These are phyloP conservation scores for Podospora australis DNA, from an alignment of 495 filamentous ascomycete genomes.

Conservation along the genomic window DNA sequence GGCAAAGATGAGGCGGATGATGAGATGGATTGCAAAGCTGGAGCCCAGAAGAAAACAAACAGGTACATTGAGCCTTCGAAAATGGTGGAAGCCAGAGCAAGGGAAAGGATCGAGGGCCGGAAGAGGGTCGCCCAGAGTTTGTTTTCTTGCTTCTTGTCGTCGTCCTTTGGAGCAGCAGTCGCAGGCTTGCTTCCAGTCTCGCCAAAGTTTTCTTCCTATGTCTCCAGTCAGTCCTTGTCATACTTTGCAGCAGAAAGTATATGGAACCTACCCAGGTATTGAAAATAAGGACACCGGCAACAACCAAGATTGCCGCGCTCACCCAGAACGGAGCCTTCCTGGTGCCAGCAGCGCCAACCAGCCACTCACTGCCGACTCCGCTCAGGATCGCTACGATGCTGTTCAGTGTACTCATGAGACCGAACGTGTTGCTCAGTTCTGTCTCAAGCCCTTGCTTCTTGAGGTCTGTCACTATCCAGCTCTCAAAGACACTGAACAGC, in stretches of 20 bases:
- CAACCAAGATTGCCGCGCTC: conserved; percentile 30
- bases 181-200: too few species aligned
- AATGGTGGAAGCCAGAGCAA: conserved; percentile 43
- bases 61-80: conserved; percentile 57
- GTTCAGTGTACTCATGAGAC: conserved; percentile 45
- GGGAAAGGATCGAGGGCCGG: conserved; percentile 36
- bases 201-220: neutral
- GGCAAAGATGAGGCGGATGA: conserved; percentile 33
- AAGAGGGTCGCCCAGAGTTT: conserved; percentile 18
- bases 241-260: neutral
- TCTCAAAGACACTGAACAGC: conserved; percentile 51
- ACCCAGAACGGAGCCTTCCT: conserved; percentile 45
- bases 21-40: conserved; percentile 39
- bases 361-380: conserved; percentile 50
- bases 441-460: conserved; percentile 25
- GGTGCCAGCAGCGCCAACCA: conserved; percentile 35
- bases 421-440: conserved; percentile 41
- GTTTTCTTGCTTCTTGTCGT: conserved; percentile 8
- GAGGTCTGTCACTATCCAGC: conserved; percentile 53
- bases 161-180: neutral
- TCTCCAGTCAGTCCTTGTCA: neutral
- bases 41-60: conserved; percentile 53
- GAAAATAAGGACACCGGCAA: conserved; percentile 36
- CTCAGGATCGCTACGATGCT: conserved; percentile 44
- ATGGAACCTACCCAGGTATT: conserved; percentile 40